phyloP scores from a whole-genome alignment of 2,329 filamentous ascomycete genomes.

The Dothideomycetes sp. region DNA sequence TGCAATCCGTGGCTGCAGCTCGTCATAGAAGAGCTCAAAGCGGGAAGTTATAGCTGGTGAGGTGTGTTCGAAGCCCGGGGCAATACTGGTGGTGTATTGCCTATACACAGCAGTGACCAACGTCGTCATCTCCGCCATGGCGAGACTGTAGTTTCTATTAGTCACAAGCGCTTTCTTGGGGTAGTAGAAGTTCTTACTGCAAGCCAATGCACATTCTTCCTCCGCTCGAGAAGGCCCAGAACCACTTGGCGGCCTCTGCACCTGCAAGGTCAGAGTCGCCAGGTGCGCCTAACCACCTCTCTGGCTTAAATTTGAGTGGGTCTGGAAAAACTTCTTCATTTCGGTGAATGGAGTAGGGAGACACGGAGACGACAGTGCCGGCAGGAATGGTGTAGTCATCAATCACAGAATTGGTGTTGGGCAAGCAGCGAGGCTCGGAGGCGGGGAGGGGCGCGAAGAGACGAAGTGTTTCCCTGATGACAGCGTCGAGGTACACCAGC shows the following conservation, averaged over 20 bases:
- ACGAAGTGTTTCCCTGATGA: conserved; percentile 27
- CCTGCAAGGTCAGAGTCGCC: conserved; percentile 30
- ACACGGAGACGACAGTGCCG: conserved; percentile 28
- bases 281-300: conserved; percentile 25
- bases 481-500: conserved; percentile 19
- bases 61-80: conserved; percentile 17
- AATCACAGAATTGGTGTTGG: conserved; percentile 24
- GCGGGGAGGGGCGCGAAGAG: conserved; percentile 38
- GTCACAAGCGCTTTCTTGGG: too few species aligned
- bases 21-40: conserved; percentile 31
- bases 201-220: conserved; percentile 36
- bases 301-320: conserved; percentile 24
- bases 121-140: conserved; percentile 41
- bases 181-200: too few species aligned
- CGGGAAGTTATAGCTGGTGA: conserved; percentile 30
- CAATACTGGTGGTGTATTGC: conserved; percentile 27
- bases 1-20: conserved; percentile 15
- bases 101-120: conserved; percentile 35
- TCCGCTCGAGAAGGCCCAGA: conserved; percentile 37
- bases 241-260: too few species aligned
- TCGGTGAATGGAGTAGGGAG: conserved; percentile 30
- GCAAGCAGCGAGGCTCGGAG: conserved; percentile 36
- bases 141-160: too few species aligned
- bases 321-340: conserved; percentile 30
- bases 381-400: conserved; percentile 20